Conservation (phyloP, 2,329 filamentous ascomycete species). For the Paraconiothyrium sp. region DNA sequence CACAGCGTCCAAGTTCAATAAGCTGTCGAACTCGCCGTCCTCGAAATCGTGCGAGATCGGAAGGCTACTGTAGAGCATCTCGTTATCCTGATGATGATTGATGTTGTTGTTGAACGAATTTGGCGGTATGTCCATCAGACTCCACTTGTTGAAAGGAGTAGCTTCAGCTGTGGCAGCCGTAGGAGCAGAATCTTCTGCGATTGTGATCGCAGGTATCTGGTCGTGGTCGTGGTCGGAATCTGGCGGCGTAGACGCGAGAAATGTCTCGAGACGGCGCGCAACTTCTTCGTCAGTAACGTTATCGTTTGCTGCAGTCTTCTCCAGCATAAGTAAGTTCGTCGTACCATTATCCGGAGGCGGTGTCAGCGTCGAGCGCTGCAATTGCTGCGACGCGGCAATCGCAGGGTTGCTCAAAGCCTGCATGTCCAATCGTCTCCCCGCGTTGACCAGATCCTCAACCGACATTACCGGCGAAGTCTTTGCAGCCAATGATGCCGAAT, state of each 20-base stretch:
- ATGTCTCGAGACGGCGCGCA: slow-evolving; percentile 57
- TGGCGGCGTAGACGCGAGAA: slow-evolving; percentile 61
- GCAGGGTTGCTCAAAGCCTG: slow-evolving; percentile 24
- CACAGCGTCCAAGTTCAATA: slow-evolving; percentile 53
- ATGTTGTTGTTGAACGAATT: slow-evolving; percentile 34
- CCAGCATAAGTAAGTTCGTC: slow-evolving; percentile 45
- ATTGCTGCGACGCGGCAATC: slow-evolving; percentile 23
- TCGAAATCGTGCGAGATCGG: slow-evolving; percentile 51
- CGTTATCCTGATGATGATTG: slow-evolving; percentile 47
- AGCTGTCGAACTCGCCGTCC: slow-evolving; percentile 51
- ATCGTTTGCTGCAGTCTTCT: slow-evolving; percentile 38
- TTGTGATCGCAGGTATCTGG: slow-evolving; percentile 38
- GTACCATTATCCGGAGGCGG: slow-evolving; percentile 52
- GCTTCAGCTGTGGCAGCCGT: slow-evolving; percentile 21
- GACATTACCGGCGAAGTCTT: slow-evolving; percentile 48
- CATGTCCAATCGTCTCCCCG: slow-evolving; percentile 53
- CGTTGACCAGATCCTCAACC: slow-evolving; percentile 58
- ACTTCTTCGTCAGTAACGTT: slow-evolving; percentile 58
- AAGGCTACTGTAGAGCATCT: slow-evolving; percentile 45
- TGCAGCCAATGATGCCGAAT: slow-evolving; percentile 22
- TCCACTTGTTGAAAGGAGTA: slow-evolving; percentile 33
- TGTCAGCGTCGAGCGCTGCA: slow-evolving; percentile 48
- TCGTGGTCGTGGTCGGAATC: slow-evolving; percentile 52
- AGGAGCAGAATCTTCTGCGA: slow-evolving; percentile 33
- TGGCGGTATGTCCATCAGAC: slow-evolving; percentile 25